A percentile compares a stretch with the other conserved stretches of the same genome.
Evolutionary conservation across 129 eudicot genomes (phyloP).

Genomic region (Sambucus nigra): DNA sequence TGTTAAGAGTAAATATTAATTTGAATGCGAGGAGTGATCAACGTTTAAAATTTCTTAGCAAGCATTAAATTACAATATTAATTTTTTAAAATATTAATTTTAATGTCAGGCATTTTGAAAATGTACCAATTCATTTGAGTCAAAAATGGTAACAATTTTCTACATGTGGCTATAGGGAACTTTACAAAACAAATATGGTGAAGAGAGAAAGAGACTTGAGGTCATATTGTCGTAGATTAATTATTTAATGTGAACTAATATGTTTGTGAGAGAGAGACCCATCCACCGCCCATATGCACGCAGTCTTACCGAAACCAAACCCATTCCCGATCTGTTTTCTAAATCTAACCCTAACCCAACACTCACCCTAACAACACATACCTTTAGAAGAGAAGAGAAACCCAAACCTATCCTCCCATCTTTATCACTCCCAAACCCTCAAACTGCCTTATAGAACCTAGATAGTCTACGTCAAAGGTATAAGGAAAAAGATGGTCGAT

Average conservation of each 20-base stretch:
- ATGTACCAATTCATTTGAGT: too few relatives aligned
- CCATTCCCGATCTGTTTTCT: constrained; percentile 20
- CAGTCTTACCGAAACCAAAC: constrained; percentile 14
- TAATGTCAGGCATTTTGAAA: too few relatives aligned
- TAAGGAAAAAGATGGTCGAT: neutral
- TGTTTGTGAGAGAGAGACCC: constrained; percentile 2
- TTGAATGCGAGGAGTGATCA: too few relatives aligned
- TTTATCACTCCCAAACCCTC: constrained; percentile 12
- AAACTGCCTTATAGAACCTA: neutral
- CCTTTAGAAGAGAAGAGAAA: constrained; percentile 7
- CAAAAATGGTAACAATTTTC: too few relatives aligned
- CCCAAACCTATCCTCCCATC: constrained; percentile 7
- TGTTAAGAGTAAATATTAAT: too few relatives aligned
- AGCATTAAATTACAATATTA: too few relatives aligned
- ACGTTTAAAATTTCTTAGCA: too few relatives aligned
- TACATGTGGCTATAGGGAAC: too few relatives aligned
- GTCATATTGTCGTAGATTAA: too few relatives aligned
- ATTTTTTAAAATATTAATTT: too few relatives aligned
- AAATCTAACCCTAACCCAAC: constrained; percentile 35
- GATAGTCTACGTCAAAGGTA: neutral
- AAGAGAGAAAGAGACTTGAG: neutral
- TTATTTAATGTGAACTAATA: too few relatives aligned
- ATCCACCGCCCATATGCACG: constrained; percentile 14
- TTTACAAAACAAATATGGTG: too few relatives aligned
- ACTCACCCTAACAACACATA: neutral